These are phyloP conservation scores for Saccharomycopsis fodiens DNA, from an alignment of 805 yeast species.

Conservation along the genomic window DNA sequence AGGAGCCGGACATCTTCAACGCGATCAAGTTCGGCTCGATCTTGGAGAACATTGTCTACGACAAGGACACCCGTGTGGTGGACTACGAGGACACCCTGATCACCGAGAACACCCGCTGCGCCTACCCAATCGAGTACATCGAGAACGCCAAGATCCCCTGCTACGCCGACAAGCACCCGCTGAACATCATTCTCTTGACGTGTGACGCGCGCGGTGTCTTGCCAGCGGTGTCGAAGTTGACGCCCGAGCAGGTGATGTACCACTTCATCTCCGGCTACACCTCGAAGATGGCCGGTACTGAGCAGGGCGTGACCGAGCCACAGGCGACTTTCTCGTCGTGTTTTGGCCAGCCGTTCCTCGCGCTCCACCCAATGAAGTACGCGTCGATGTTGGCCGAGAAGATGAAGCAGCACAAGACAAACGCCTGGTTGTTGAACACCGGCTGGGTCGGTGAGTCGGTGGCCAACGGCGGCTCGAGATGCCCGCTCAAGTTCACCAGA, in stretches of 20 bases:
- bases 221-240: constrained; percentile 92
- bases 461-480: constrained; percentile 90
- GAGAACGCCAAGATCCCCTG: constrained; percentile 97
- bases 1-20: constrained; percentile 95
- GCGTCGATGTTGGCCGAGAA: constrained; percentile 94
- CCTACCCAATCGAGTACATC: constrained; percentile 94
- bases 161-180: constrained; percentile 81
- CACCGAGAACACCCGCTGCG: constrained; percentile 98
- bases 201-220: constrained; percentile 98
- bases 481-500: constrained; percentile 96
- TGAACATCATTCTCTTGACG: constrained; percentile 84
- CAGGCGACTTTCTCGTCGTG: constrained; percentile 97
- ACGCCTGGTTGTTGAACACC: constrained; percentile 95
- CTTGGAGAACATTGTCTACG: constrained; percentile 86
- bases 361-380: constrained; percentile 95
- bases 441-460: constrained; percentile 98
- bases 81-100: constrained; percentile 76
- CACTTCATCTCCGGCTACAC: constrained; percentile 98
- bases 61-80: constrained; percentile 68
- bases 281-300: constrained; percentile 99
- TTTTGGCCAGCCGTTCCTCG: constrained; percentile 98
- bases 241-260: constrained; percentile 97
- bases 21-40: constrained; percentile 93
- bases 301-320: constrained; percentile 97
- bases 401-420: constrained; percentile 79